A percentile compares a stretch with the other conserved stretches of the same genome.
Conservation (phyloP, 495 filamentous ascomycete species). For the Aspergillus steynii region DNA sequence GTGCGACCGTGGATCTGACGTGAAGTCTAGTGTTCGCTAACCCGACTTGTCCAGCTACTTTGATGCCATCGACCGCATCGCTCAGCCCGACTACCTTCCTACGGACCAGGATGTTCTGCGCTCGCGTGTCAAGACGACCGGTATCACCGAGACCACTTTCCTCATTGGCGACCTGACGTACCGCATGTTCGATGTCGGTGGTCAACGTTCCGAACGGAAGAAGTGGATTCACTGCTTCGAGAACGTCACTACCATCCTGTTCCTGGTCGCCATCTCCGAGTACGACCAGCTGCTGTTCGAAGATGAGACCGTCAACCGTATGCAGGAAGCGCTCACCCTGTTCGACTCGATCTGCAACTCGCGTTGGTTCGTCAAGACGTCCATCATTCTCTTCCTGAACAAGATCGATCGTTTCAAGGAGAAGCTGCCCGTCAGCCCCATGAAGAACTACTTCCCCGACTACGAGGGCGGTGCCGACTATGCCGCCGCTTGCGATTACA, state of each 20-base stretch:
- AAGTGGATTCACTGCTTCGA: constrained; percentile 99
- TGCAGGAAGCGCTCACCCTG: constrained; percentile 97
- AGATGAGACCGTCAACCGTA: constrained; percentile 86
- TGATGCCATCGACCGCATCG: constrained; percentile 90
- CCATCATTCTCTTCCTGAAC: constrained; percentile 99
- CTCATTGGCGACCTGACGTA: constrained; percentile 97
- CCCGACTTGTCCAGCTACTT: constrained; percentile 71
- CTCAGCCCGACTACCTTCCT: constrained; percentile 89
- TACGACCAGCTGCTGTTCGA: constrained; percentile 98
- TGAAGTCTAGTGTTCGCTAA: constrained; percentile 6
- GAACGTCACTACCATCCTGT: constrained; percentile 97
- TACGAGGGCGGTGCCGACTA: constrained; percentile 96
- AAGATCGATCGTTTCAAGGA: constrained; percentile 99
- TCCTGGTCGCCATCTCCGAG: constrained; percentile 97
- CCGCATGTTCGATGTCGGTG: constrained; percentile 99
- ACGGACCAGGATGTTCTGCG: constrained; percentile 97
- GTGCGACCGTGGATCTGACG: constrained; percentile 32
- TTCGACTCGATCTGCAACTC: constrained; percentile 99
- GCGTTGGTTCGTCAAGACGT: constrained; percentile 98
- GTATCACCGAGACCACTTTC: constrained; percentile 98
- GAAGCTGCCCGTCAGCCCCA: constrained; percentile 97
- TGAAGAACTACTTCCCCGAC: constrained; percentile 99
- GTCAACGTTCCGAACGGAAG: constrained; percentile 97
- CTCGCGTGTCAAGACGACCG: constrained; percentile 98
- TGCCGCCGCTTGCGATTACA: constrained; percentile 91